These are phyloP conservation scores for Lagenidium sp. DNA, from an alignment of 352 stramenopile species.

Conservation along the genomic window DNA sequence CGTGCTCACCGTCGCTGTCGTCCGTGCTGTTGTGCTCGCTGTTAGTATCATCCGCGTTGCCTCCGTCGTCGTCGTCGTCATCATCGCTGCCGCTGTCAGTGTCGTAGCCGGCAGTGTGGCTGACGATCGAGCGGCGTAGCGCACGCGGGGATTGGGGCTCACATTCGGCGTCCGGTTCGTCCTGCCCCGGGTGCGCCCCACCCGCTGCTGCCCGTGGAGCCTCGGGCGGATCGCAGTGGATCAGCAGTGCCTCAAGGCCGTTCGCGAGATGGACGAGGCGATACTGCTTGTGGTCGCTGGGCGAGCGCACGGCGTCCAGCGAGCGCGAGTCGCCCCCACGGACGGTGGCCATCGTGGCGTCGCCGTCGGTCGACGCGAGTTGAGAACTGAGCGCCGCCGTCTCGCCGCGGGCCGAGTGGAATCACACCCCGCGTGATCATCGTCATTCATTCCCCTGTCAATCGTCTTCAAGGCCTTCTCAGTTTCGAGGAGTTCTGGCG, in stretches of 20 bases:
- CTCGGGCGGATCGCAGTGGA: constrained; percentile 12
- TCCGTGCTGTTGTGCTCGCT: constrained; percentile 1
- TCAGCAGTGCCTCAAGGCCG: constrained; percentile 25
- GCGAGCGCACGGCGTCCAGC: constrained; percentile 27
- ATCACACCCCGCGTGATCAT: no score
- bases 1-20: constrained; percentile 10
- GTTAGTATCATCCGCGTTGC: constrained; percentile 5
- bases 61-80: constrained; percentile 14
- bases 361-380: no score
- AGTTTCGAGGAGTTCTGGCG: constrained; percentile 11
- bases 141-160: no score
- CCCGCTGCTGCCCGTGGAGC: background rate
- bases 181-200: background rate
- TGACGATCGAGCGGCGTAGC: constrained; percentile 7
- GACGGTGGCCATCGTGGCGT: no score
- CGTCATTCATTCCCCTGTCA: constrained; percentile 3
- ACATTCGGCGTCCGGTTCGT: constrained; percentile 13
- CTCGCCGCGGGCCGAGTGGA: no score
- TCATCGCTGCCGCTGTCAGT: constrained; percentile 8
- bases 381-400: no score
- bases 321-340: no score
- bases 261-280: constrained; percentile 42
- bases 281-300: constrained; percentile 43
- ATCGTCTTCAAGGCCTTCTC: constrained; percentile 9
- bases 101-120: constrained; percentile 14